Base-by-base conservation (phyloP, 2,329 filamentous ascomycete genomes). In the Pseudomassariella vexata region DNA sequence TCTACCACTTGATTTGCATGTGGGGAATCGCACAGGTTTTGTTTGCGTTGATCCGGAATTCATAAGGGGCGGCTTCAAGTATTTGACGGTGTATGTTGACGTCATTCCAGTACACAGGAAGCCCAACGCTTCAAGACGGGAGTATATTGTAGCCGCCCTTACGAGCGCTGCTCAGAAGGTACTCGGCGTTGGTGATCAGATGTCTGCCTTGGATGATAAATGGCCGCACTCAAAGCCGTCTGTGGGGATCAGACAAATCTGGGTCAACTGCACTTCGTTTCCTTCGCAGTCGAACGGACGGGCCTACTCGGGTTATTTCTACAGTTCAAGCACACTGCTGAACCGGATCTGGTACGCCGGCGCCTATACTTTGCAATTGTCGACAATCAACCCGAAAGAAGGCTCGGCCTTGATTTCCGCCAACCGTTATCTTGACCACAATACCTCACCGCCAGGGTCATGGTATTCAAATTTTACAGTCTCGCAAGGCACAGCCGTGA, bases 291-390 rank as follows among this genome's bases (percentile, higher is more conserved):
- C 68, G 1, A 63, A 68, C 39, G 47, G 73, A 33, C 60, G 57
- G 26, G 30, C 30, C 10, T 32, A 75, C 38, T 59, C 66, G 26
- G 71, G 70, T n/a, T 73, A 73, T 40, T 75, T 74, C 38, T 57
- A 70, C 39, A 62, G 55, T 37, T 62, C 55, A 24, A 65, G 67
- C 44, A 59, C 66, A 11, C 46, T 68, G 17, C 55, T 79, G 30
- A 76, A 77, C 46, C 59, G 61, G 6, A 65, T 72, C 34, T 72
- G 68, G 67, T 71, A 72, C 40, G 52, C 52, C 28, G 65, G 67
- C n/a, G 63, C 65, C 5, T 68, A 68, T 37, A 68, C 63, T 1
- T 44, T 66, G 20, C 59, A 55, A 22, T 26, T 39, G 3, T 36
- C 34, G 48, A 59, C 55, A 14, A 57, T 58, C 22, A 47, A 49